Percentiles rank a stretch among this genome's conserved stretches.
Evolutionary conservation across 176 grass and related monocot species (phyloP).

Genomic region (Neostapfia colusana): DNA sequence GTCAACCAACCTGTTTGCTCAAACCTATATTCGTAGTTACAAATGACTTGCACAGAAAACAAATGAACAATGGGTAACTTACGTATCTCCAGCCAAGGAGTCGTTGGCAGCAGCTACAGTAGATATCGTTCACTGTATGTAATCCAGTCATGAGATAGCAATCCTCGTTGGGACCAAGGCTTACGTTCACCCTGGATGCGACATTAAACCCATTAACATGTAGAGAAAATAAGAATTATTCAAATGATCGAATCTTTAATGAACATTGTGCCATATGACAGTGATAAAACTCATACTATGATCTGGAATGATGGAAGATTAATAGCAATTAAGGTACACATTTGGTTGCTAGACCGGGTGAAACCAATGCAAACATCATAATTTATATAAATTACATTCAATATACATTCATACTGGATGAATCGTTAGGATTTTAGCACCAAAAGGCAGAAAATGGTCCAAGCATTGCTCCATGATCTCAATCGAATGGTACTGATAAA

Average conservation of each 20-base stretch:
- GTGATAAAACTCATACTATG: background rate
- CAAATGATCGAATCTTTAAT: background rate
- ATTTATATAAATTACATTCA: background rate
- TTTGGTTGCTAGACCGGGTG: background rate
- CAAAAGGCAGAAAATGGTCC: constrained; percentile 7
- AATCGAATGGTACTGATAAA: background rate
- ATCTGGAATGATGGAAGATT: constrained; percentile 1
- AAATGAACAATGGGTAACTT: constrained; percentile 39
- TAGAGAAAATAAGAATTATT: background rate
- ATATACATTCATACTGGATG: background rate
- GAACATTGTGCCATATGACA: background rate
- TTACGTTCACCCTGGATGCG: constrained; percentile 76
- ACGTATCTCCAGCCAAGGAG: constrained; percentile 93
- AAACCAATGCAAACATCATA: constrained; percentile 5
- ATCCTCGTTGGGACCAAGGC: constrained; percentile 79
- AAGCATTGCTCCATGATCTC: background rate
- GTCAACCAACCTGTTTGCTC: background rate
- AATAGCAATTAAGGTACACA: constrained; percentile 10
- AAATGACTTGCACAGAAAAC: constrained; percentile 26
- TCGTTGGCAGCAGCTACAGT: constrained; percentile 82
- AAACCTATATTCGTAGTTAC: background rate
- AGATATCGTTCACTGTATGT: constrained; percentile 88
- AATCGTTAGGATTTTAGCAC: background rate
- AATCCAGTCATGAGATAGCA: constrained; percentile 76
- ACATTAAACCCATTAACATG: constrained; percentile 43